A percentile compares a stretch with the other conserved stretches of the same genome.
These are phyloP conservation scores for Aspergillus sergii DNA, from an alignment of 2,329 filamentous ascomycete genomes.

Conservation along the genomic window DNA sequence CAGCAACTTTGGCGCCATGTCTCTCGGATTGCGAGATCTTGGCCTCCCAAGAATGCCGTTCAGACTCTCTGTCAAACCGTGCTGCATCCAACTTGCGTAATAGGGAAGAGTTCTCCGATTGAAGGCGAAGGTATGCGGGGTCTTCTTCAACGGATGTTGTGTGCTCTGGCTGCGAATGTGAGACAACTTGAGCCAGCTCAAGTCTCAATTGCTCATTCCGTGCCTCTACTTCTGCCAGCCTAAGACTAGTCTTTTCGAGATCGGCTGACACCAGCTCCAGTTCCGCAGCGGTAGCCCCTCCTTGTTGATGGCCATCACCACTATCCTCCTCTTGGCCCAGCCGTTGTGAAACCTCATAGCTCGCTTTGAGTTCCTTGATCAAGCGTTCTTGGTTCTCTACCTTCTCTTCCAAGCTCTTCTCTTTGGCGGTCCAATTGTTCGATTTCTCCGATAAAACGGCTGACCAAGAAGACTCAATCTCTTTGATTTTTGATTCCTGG, in stretches of 20 bases:
- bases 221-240: conserved; percentile 87
- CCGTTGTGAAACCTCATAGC: conserved; percentile 92
- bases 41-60: conserved; percentile 74
- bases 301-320: conserved; percentile 63
- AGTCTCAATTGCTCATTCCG: conserved; percentile 91
- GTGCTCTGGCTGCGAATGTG: conserved; percentile 64
- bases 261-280: conserved; percentile 92
- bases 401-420: conserved; percentile 88
- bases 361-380: conserved; percentile 92
- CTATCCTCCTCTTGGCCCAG: conserved; percentile 71
- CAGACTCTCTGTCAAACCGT: conserved; percentile 79
- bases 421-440: conserved; percentile 94
- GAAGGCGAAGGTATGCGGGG: conserved; percentile 80
- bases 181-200: conserved; percentile 86
- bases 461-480: conserved; percentile 86
- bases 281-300: conserved; percentile 81
- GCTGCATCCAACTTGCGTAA: conserved; percentile 83
- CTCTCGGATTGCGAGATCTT: conserved; percentile 79
- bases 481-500: conserved; percentile 79
- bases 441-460: conserved; percentile 90
- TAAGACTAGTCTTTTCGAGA: conserved; percentile 81
- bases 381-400: conserved; percentile 90
- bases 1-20: conserved; percentile 71
- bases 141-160: conserved; percentile 77
- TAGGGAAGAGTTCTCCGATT: conserved; percentile 90